phyloP scores from a whole-genome alignment of 2,329 filamentous ascomycete genomes.

The Alternaria gaisen region DNA sequence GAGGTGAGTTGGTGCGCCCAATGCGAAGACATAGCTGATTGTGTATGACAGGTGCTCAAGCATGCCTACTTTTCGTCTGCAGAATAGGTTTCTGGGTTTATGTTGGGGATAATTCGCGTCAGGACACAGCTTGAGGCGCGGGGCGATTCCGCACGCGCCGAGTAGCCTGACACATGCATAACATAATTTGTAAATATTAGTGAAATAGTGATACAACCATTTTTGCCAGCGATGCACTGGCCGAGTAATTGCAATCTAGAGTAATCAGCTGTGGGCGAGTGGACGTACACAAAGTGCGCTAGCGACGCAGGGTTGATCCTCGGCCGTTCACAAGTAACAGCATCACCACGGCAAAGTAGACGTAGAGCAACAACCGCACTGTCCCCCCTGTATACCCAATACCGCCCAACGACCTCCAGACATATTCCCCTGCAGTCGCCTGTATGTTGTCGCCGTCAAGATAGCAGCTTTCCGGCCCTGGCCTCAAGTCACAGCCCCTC shows the following conservation, averaged over 20 bases:
- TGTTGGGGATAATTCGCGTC: neutral
- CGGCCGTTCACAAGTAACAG: conserved; percentile 25
- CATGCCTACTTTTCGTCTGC: conserved; percentile 39
- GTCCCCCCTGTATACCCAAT: conserved; percentile 20
- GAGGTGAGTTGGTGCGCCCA: conserved; percentile 56
- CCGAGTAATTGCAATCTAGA: neutral
- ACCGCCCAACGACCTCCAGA: conserved; percentile 13
- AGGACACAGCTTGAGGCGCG: neutral
- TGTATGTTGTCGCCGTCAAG: conserved; percentile 43
- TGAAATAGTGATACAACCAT: neutral
- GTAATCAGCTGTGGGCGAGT: conserved; percentile 12
- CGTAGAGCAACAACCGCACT: conserved; percentile 35
- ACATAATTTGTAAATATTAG: neutral
- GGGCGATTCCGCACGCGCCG: conserved; percentile 6
- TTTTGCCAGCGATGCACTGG: neutral
- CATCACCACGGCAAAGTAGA: conserved; percentile 30
- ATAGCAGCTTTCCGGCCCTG: conserved; percentile 45
- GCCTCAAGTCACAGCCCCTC: conserved; percentile 39
- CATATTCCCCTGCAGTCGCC: conserved; percentile 23
- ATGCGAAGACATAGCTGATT: conserved; percentile 1
- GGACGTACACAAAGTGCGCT: conserved; percentile 17
- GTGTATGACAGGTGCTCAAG: conserved; percentile 34
- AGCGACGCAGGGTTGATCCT: conserved; percentile 26
- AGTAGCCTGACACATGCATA: neutral
- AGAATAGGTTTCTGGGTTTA: neutral